Evolutionary conservation across 768 basidiomycete genomes (phyloP).

Genomic region (Brasilioporus rufonigricans): DNA sequence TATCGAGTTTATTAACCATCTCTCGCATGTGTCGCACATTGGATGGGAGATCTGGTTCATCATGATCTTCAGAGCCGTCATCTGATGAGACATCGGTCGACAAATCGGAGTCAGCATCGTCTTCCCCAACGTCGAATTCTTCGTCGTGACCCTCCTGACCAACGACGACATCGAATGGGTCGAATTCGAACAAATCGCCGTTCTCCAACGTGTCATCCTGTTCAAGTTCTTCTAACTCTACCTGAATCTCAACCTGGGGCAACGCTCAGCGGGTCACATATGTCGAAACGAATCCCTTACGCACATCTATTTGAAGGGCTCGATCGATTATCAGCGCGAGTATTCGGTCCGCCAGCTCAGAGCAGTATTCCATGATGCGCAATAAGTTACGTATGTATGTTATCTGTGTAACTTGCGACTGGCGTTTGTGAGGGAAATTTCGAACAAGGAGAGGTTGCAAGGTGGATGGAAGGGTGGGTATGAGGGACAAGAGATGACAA

Average conservation of each 20-base stretch:
- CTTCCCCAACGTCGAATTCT: slow-evolving; percentile 55
- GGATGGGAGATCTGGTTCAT: slow-evolving; percentile 35
- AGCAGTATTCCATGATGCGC: slow-evolving; percentile 80
- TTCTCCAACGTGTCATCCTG: slow-evolving; percentile 54
- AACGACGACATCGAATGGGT: slow-evolving; percentile 82
- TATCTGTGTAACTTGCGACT: slow-evolving; percentile 71
- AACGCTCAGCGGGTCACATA: not conserved
- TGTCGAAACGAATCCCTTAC: slow-evolving; percentile 27
- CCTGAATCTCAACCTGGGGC: slow-evolving; percentile 88
- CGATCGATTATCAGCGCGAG: slow-evolving; percentile 87
- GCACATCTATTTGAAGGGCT: slow-evolving; percentile 93
- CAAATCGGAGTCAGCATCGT: slow-evolving; percentile 46
- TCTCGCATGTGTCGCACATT: slow-evolving; percentile 71
- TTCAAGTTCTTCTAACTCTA: slow-evolving; percentile 91
- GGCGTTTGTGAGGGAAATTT: slow-evolving; percentile 92
- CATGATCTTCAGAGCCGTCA: slow-evolving; percentile 47
- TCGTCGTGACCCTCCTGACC: slow-evolving; percentile 69
- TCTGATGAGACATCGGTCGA: slow-evolving; percentile 80
- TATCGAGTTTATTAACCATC: slow-evolving; percentile 91
- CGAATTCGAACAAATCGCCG: slow-evolving; percentile 66
- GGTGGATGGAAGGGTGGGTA: slow-evolving; percentile 88
- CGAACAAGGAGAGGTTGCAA: slow-evolving; percentile 81
- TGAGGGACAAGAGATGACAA: slow-evolving; percentile 80
- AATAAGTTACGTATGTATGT: slow-evolving; percentile 92
- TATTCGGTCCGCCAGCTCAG: slow-evolving; percentile 81